Evolutionary conservation across 2,329 filamentous ascomycete species (phyloP), one percentile per base, ranked within the genome.

Genomic region (Colletotrichum destructivum): DNA sequence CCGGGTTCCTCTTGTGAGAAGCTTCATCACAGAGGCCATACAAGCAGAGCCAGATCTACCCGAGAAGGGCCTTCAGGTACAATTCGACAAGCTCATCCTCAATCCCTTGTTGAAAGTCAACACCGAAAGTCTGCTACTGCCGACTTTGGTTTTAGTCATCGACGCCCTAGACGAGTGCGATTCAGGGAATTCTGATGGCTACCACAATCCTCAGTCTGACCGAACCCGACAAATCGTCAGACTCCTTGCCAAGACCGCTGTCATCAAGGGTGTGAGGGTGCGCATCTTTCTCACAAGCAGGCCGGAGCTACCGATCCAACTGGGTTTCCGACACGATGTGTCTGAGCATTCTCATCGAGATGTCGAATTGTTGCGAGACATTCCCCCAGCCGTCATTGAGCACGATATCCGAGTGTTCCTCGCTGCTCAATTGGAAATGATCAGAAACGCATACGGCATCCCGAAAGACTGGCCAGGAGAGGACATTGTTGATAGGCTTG

Each of bases 401-500:
- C 21, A 59, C 52, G 62, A 66, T 52, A 66, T 66, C n/a, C 56
- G 44, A 13, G 23, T 40, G 2, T 66, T 59, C n/a, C n/a, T 66
- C 4, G 31, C 57, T 1, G 13, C 11, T 23, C 31, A 56, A 26
- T 16, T 66, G 9, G 7, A 11, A n/a, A n/a, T 8, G 13, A 42
- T 49, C 4, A 18, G 38, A 59, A 38, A 5, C 49, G 31, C 4
- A 12, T 21, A 26, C 11, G 5, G 16, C 49, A 21, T 66, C 4
- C 15, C 51, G 9, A 18, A 38, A 12, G 46, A 44, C 21, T 70
- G 67, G 67, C 60, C 54, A 3, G 51, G 47, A 4, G 60, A 51
- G 3, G 26, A 51, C 11, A 18, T 13, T 16, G 68, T 78, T 11
- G 18, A 61, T 44, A 44, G 26, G 23, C 72, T 79, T 13, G 73